phyloP scores from a whole-genome alignment of 768 basidiomycete genomes.

The Holtermanniella nyarrowii region DNA sequence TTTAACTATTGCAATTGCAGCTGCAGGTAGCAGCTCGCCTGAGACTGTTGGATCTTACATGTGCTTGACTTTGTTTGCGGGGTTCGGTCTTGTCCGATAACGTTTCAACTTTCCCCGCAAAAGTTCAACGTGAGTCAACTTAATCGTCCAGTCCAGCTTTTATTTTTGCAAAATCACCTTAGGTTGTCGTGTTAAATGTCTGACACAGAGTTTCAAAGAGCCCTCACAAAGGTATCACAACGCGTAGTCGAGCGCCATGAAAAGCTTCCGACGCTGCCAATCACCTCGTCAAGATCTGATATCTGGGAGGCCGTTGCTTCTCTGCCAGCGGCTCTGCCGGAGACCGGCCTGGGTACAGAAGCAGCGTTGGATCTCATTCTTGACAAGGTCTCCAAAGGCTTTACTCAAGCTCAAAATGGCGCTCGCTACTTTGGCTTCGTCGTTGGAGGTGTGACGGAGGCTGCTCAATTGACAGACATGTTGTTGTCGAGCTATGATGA shows the following conservation, averaged over 20 bases:
- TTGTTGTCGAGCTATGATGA: constrained; percentile 40
- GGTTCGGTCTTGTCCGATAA: too few species aligned
- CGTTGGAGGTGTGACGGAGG: constrained; percentile 38
- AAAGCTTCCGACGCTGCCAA: constrained; percentile 8
- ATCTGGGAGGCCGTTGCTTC: constrained; percentile 13
- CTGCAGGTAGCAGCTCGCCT: too few species aligned
- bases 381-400: constrained; percentile 33
- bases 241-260: constrained; percentile 14
- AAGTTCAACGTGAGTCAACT: too few species aligned
- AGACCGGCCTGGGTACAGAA: constrained; percentile 37
- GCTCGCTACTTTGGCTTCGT: constrained; percentile 40
- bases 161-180: too few species aligned
- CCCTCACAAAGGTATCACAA: constrained; percentile 8
- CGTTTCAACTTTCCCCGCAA: too few species aligned
- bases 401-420: constrained; percentile 42
- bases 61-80: too few species aligned
- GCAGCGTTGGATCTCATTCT: constrained; percentile 29
- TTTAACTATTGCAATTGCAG: too few species aligned
- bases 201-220: too few species aligned
- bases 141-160: too few species aligned
- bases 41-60: too few species aligned
- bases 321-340: constrained; percentile 33
- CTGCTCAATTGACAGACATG: constrained; percentile 43
- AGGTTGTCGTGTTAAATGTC: too few species aligned
- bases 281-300: constrained; percentile 5